Percentiles rank a stretch among this genome's conserved stretches.
phyloP scores from a whole-genome alignment of 1,284 basidiomycete species.

The Fomitopsis betulina region DNA sequence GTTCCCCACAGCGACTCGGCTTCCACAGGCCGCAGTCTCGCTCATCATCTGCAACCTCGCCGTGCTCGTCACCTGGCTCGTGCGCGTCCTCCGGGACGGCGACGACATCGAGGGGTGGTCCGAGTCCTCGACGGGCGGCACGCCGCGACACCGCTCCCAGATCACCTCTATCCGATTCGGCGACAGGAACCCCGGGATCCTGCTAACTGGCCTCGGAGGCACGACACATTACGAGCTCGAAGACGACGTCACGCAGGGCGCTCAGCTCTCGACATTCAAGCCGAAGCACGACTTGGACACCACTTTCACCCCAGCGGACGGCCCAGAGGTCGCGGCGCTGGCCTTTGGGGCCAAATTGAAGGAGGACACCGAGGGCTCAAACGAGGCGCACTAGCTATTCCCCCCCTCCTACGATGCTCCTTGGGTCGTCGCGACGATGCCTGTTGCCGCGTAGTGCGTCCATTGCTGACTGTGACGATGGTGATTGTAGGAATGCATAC shows the following conservation, averaged over 20 bases:
- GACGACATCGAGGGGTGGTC: conserved; percentile 12
- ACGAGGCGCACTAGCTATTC: too few species aligned
- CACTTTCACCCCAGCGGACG: neutral
- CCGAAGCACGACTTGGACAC: neutral
- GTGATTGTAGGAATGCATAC: too few species aligned
- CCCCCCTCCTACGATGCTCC: neutral
- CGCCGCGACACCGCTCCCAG: conserved; percentile 1
- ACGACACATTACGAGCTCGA: neutral
- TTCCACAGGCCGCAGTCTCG: conserved; percentile 17
- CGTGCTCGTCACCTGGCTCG: conserved; percentile 21
- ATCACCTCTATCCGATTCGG: conserved; percentile 16
- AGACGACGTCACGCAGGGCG: neutral
- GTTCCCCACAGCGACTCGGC: neutral
- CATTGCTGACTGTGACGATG: too few species aligned
- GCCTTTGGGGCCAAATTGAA: too few species aligned
- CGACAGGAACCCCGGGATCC: neutral
- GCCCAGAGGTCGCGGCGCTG: neutral
- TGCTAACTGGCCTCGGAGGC: neutral
- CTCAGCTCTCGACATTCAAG: neutral
- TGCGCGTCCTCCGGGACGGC: conserved; percentile 12
- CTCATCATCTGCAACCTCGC: conserved; percentile 23
- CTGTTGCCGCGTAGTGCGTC: too few species aligned
- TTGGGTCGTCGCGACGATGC: too few species aligned
- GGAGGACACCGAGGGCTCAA: too few species aligned
- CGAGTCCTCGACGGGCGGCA: conserved; percentile 1